A percentile compares a stretch with the other conserved stretches of the same genome.
phyloP scores from a whole-genome alignment of 495 filamentous ascomycete genomes.

The Astrothelium macrocarpum region DNA sequence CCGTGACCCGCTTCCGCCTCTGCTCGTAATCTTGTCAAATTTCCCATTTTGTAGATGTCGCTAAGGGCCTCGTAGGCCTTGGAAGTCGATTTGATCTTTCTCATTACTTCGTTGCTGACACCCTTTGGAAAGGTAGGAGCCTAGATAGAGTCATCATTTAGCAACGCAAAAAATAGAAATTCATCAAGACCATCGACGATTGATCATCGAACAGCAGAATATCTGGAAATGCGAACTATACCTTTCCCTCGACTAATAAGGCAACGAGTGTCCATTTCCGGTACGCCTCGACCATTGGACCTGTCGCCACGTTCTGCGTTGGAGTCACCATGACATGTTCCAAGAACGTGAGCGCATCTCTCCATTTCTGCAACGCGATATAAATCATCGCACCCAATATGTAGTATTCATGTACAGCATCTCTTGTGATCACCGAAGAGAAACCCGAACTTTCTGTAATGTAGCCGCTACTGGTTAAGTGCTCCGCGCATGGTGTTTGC shows the following conservation, averaged over 20 bases:
- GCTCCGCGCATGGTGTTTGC: conserved; percentile 21
- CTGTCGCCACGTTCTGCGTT: conserved; percentile 48
- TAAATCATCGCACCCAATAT: conserved; percentile 69
- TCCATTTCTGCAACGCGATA: conserved; percentile 62
- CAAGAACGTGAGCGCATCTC: conserved; percentile 59
- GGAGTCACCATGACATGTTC: conserved; percentile 60
- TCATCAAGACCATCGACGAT: conserved; percentile 16
- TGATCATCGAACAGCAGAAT: no score
- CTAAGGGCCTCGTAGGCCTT: conserved; percentile 65
- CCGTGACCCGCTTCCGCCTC: conserved; percentile 48
- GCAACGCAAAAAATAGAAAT: not conserved
- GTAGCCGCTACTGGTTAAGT: conserved; percentile 34
- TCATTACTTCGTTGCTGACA: conserved; percentile 40
- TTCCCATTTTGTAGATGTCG: conserved; percentile 53
- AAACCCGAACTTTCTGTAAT: conserved; percentile 51
- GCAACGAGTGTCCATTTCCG: conserved; percentile 86
- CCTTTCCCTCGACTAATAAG: conserved; percentile 61
- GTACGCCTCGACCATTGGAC: conserved; percentile 80
- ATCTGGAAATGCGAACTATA: no score
- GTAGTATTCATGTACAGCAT: conserved; percentile 66
- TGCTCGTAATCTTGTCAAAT: conserved; percentile 44
- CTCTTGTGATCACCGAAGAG: conserved; percentile 44
- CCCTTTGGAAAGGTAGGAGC: conserved; percentile 35
- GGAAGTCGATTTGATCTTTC: conserved; percentile 47
- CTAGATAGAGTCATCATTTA: conserved; percentile 24